Percentiles rank a stretch among this genome's conserved stretches.
Conservation (phyloP, 495 filamentous ascomycete genomes). For the Neurospora tetrasperma region DNA sequence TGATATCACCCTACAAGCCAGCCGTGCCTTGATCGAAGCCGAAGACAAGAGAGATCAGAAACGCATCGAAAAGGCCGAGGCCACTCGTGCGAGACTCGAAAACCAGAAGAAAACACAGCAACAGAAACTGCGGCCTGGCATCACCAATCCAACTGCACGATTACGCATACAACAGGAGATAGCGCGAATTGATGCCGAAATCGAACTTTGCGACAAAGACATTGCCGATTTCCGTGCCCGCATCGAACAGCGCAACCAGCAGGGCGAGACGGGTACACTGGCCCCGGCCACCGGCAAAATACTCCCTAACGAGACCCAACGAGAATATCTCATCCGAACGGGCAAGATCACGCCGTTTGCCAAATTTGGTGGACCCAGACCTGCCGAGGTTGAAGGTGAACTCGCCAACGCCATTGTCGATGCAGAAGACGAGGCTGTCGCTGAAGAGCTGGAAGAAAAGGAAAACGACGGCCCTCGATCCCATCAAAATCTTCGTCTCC, state of each 20-base stretch:
- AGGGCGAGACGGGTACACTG: constrained; percentile 33
- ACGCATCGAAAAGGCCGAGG: constrained; percentile 66
- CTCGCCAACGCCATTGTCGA: constrained; percentile 65
- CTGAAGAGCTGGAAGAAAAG: constrained; percentile 45
- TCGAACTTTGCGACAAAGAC: constrained; percentile 53
- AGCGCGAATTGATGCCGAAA: constrained; percentile 47
- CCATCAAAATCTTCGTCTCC: constrained; percentile 70
- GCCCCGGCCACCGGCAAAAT: constrained; percentile 30
- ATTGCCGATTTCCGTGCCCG: constrained; percentile 66
- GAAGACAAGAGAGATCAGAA: constrained; percentile 83
- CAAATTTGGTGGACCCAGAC: constrained; percentile 46
- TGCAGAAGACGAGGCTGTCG: constrained; percentile 53
- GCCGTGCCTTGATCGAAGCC: constrained; percentile 63
- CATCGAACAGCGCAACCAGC: constrained; percentile 58
- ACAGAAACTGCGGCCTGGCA: constrained; percentile 29
- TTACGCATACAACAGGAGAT: constrained; percentile 53
- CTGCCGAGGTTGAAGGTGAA: constrained; percentile 46
- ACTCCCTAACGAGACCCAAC: constrained; percentile 66
- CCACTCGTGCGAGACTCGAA: constrained; percentile 45
- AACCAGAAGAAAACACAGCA: constrained; percentile 32
- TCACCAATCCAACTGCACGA: constrained; percentile 30
- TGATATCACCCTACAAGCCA: constrained; percentile 64
- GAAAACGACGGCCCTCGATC: constrained; percentile 50
- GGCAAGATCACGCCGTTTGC: constrained; percentile 97
- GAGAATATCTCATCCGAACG: constrained; percentile 86